phyloP scores from a whole-genome alignment of 192 early-diverging fungal genomes.

The Oehlia diaphana region DNA sequence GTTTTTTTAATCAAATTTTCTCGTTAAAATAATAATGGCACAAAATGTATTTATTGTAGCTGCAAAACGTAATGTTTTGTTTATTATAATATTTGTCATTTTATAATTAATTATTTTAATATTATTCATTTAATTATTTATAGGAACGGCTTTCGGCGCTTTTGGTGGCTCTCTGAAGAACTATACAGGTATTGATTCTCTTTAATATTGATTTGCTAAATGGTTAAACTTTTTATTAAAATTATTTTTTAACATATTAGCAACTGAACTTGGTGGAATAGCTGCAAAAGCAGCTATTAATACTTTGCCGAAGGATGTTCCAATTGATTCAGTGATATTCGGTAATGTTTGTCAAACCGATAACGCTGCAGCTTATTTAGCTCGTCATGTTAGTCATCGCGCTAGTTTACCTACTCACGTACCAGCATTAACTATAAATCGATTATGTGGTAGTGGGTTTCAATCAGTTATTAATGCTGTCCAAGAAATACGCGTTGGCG shows the following conservation, averaged over 20 bases:
- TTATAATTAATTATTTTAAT: constrained; percentile 1
- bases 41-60: constrained; percentile 73
- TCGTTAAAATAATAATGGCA: constrained; percentile 48
- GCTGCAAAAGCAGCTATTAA: constrained; percentile 89
- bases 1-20: not conserved
- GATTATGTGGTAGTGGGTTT: constrained; percentile 96
- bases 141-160: constrained; percentile 78
- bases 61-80: constrained; percentile 62
- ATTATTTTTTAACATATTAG: constrained; percentile 29
- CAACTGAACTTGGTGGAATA: constrained; percentile 83
- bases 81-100: not conserved
- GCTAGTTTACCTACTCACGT: constrained; percentile 81
- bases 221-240: not conserved
- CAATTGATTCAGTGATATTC: constrained; percentile 89
- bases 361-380: constrained; percentile 82
- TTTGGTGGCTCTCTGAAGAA: constrained; percentile 94
- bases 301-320: constrained; percentile 66
- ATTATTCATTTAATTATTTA: constrained; percentile 10
- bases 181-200: constrained; percentile 60
- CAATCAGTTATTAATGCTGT: constrained; percentile 92
- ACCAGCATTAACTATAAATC: constrained; percentile 91
- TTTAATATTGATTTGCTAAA: not conserved
- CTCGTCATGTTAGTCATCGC: constrained; percentile 91
- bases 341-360: constrained; percentile 92
- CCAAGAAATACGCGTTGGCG: constrained; percentile 86